Percentiles rank a stretch among this genome's conserved stretches.
phyloP scores from a whole-genome alignment of 352 stramenopile genomes.

The Globisporangium cystogenes region DNA sequence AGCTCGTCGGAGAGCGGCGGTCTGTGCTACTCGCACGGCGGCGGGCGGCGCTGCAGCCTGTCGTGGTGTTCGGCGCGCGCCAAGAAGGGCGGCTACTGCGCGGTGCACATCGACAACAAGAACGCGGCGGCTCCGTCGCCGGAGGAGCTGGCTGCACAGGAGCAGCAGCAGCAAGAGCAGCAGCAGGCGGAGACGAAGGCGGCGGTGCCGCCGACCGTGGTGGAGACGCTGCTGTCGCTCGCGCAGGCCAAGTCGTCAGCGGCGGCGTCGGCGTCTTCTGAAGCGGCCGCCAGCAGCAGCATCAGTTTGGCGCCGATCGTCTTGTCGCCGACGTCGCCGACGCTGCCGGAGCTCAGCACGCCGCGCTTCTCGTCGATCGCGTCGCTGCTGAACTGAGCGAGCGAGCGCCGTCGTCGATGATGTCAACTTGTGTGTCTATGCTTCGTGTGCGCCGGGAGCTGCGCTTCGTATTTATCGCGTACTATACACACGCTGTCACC shows the following conservation, averaged over 20 bases:
- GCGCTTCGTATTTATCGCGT: conserved; percentile 1
- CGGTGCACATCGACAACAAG: conserved; percentile 37
- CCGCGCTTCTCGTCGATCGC: conserved; percentile 30
- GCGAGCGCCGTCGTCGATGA: background rate
- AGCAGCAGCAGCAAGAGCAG: background rate
- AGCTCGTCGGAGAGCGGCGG: conserved; percentile 69
- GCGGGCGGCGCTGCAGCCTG: conserved; percentile 58
- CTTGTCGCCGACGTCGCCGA: conserved; percentile 9
- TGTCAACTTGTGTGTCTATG: no score
- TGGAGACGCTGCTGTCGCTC: conserved; percentile 65
- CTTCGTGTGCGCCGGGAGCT: background rate
- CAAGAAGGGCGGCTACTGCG: conserved; percentile 73
- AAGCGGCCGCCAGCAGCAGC: background rate
- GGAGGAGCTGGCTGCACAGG: background rate
- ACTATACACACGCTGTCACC: background rate
- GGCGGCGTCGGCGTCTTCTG: background rate
- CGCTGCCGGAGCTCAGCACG: conserved; percentile 10
- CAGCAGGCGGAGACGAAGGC: conserved; percentile 5
- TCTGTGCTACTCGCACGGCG: conserved; percentile 73
- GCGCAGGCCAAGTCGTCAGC: conserved; percentile 24
- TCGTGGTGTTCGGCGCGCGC: conserved; percentile 63
- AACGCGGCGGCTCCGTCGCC: conserved; percentile 18
- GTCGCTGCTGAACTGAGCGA: conserved; percentile 41
- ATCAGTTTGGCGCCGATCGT: background rate
- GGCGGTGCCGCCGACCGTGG: conserved; percentile 32